Conservation (phyloP, 164 flowering plant genomes). For the Liriodendron chinense region DNA sequence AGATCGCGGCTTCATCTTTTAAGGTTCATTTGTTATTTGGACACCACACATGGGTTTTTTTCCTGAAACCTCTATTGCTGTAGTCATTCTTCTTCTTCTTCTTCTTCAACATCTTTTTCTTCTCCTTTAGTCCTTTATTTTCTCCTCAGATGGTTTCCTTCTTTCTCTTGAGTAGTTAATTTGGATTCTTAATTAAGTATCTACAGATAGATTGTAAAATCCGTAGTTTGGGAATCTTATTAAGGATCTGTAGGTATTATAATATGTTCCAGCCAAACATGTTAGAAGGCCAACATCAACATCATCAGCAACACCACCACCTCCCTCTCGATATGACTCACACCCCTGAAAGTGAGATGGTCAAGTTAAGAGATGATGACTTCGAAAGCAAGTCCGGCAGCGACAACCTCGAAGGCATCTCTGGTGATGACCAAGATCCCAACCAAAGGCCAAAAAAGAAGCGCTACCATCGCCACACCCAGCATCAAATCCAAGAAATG, state of each 20-base stretch:
- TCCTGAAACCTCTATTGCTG: not conserved
- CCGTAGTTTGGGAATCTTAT: conserved; percentile 29
- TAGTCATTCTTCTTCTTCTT: not conserved
- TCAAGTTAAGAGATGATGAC: conserved; percentile 57
- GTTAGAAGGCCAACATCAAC: conserved; percentile 46
- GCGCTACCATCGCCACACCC: conserved; percentile 94
- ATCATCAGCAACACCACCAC: not conserved
- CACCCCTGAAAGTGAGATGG: conserved; percentile 42
- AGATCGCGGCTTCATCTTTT: not conserved
- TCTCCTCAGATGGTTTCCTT: not conserved
- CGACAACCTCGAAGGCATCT: conserved; percentile 63
- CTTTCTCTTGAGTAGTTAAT: conserved; percentile 5
- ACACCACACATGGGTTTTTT: not conserved
- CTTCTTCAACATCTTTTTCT: not conserved
- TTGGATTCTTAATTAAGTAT: conserved; percentile 11
- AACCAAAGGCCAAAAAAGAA: conserved; percentile 52
- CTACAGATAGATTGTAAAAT: conserved; percentile 25
- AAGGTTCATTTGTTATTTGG: not conserved
- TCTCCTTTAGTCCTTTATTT: not conserved
- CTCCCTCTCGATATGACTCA: conserved; percentile 36
- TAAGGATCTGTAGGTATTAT: conserved; percentile 37
- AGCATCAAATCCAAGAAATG: conserved; percentile 92
- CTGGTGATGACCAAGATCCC: conserved; percentile 68
- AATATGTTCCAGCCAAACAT: conserved; percentile 60
- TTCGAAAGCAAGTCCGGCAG: conserved; percentile 82